phyloP scores from a whole-genome alignment of 495 filamentous ascomycete species.

The Aspergillus hancockii region DNA sequence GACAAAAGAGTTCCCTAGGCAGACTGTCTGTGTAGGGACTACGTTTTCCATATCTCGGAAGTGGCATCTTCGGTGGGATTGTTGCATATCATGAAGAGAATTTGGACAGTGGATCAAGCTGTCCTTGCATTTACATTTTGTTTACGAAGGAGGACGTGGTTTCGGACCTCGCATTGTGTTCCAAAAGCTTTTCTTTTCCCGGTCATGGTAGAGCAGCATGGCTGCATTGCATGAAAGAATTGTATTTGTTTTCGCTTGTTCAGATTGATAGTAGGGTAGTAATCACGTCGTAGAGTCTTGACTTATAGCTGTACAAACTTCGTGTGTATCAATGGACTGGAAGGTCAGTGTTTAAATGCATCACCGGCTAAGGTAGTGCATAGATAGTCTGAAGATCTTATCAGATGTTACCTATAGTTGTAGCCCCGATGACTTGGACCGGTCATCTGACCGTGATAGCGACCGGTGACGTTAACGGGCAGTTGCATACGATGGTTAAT shows the following conservation, averaged over 20 bases:
- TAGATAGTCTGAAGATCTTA: not conserved
- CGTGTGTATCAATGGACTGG: too few relatives aligned
- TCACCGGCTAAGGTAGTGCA: not conserved
- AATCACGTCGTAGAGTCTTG: not conserved
- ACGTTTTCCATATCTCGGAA: not conserved
- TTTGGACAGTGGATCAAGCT: constrained; percentile 4
- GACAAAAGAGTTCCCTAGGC: not conserved
- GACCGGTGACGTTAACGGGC: not conserved
- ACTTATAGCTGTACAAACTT: not conserved
- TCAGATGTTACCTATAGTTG: not conserved
- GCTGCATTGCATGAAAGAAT: constrained; percentile 6
- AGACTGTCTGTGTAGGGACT: not conserved
- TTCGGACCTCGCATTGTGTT: not conserved
- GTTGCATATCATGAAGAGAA: constrained; percentile 6
- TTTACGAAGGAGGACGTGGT: not conserved
- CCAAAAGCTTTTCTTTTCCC: not conserved
- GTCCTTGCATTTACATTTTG: constrained; percentile 12
- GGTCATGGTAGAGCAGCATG: constrained; percentile 6
- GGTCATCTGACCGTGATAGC: not conserved
- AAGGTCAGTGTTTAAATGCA: too few relatives aligned
- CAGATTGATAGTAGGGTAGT: too few relatives aligned
- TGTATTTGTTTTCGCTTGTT: not conserved
- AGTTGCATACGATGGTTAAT: not conserved
- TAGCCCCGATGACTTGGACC: not conserved
- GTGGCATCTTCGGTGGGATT: constrained; percentile 6